Base-by-base conservation (phyloP, 495 filamentous ascomycete species). In the Coniosporium apollinis region DNA sequence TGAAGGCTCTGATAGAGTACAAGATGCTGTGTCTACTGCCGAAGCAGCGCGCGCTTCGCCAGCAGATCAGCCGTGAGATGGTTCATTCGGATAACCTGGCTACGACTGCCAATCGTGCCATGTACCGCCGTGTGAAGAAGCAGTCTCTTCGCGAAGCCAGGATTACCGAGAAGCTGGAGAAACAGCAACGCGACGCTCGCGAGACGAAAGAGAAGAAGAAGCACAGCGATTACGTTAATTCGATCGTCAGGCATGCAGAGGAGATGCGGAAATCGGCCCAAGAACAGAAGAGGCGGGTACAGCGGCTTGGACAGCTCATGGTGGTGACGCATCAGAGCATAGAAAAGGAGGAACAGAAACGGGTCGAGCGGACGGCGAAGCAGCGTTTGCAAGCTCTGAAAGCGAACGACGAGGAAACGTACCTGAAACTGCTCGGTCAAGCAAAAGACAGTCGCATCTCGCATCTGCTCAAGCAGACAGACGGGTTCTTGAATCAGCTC, bases 381-480 rank as follows among this genome's bases (percentile, higher is more conserved):
- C 89, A 96, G 59, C 91, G 89, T 94, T 81, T 97, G 26, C 84
- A 93, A 58, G 91, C 91, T 20, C 64, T 97, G 58, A 96, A 92
- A 61, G 85, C 87, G 46, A 92, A 97, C 72, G 87, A 97, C 57
- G 89, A 97, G 65, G 89, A 94, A 56, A 91, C 89, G 0, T 97
- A 97, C 52, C 64, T 96, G 48, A 94, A 94, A 52, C 65, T 97
- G 43, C 74, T 97, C 44, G 89, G 86, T 51, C 86, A 97, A 52
- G 91, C 89, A 40, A 97, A 97, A 63, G 89, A 97, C 65, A 94
- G 84, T 15, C 87, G 89, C 74, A 96, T 97, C 46, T 89, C 91
- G 11, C 89, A 97, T 52, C 67, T 97, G 39, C 72, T 97, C 21
- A 80, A 76, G 44, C 89, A 97, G 59, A 97, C 89, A 21, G 87